Evolutionary conservation across 768 basidiomycete species (phyloP).

Genomic region (Ramaria rubella): DNA sequence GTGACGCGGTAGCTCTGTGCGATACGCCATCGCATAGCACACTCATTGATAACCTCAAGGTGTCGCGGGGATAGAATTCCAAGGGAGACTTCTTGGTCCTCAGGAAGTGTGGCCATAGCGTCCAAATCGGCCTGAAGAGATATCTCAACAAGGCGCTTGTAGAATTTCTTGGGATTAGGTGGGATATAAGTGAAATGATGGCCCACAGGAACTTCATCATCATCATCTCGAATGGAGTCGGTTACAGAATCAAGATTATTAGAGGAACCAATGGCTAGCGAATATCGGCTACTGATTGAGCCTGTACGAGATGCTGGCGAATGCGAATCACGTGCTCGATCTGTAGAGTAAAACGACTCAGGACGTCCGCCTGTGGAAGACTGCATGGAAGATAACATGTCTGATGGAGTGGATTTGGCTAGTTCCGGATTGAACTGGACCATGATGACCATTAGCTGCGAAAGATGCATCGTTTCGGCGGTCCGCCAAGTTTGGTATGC

Average conservation of each 20-base stretch:
- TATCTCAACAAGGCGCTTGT: constrained; percentile 74
- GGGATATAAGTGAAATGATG: constrained; percentile 88
- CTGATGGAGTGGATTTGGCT: constrained; percentile 67
- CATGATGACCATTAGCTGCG: constrained; percentile 85
- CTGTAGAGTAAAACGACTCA: constrained; percentile 47
- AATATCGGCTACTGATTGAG: constrained; percentile 65
- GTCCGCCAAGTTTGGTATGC: constrained; percentile 83
- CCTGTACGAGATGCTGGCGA: constrained; percentile 40
- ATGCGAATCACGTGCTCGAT: constrained; percentile 22
- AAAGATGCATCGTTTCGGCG: constrained; percentile 74
- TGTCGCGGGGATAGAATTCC: constrained; percentile 80
- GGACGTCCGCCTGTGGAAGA: constrained; percentile 35
- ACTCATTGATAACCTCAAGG: constrained; percentile 79
- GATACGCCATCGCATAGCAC: constrained; percentile 86
- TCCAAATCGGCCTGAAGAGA: constrained; percentile 84
- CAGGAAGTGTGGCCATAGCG: constrained; percentile 85
- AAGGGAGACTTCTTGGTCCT: constrained; percentile 90
- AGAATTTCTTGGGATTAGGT: constrained; percentile 78
- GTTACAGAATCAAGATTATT: constrained; percentile 21
- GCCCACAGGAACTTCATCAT: constrained; percentile 66
- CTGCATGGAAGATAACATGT: constrained; percentile 31
- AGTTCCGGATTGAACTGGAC: constrained; percentile 80
- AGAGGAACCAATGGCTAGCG: constrained; percentile 23
- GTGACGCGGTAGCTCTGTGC: constrained; percentile 68
- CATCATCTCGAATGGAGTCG: constrained; percentile 37